Percentiles rank a stretch among this genome's conserved stretches.
phyloP scores from a whole-genome alignment of 352 stramenopile genomes.

The Globisporangium canariense region DNA sequence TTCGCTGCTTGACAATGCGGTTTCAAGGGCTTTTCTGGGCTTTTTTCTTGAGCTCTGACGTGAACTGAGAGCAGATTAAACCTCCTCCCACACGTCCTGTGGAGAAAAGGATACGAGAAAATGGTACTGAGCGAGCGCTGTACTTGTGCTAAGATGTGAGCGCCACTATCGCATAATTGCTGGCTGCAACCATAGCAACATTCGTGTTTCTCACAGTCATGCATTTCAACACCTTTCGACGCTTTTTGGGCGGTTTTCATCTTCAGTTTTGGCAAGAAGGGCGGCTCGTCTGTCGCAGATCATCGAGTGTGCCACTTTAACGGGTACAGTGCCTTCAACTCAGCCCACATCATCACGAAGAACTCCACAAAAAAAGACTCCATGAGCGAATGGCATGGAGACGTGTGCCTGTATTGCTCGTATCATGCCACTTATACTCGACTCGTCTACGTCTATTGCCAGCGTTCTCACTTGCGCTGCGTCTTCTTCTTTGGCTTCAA shows the following conservation, averaged over 20 bases:
- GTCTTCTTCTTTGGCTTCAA: slow-evolving; percentile 15
- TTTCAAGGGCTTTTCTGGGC: neutral
- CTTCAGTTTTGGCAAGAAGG: neutral
- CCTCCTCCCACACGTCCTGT: neutral
- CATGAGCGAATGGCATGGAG: neutral
- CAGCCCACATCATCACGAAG: neutral
- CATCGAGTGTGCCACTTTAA: neutral
- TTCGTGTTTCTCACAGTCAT: neutral
- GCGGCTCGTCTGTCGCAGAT: neutral
- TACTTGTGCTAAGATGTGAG: neutral
- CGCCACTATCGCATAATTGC: no score
- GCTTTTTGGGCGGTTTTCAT: neutral
- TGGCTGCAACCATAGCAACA: neutral
- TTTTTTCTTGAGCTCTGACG: no score
- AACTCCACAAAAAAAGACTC: neutral
- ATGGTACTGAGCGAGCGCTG: neutral
- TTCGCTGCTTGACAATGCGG: neutral
- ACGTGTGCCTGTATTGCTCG: neutral
- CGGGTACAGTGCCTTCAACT: neutral
- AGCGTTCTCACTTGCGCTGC: slow-evolving; percentile 7
- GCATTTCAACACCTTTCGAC: no score
- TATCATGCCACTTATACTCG: neutral
- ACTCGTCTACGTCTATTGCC: neutral
- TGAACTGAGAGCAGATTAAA: neutral
- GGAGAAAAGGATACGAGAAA: neutral